These are phyloP conservation scores for Zygotorulaspora sp. DNA, from an alignment of 805 yeast genomes.

Conservation along the genomic window DNA sequence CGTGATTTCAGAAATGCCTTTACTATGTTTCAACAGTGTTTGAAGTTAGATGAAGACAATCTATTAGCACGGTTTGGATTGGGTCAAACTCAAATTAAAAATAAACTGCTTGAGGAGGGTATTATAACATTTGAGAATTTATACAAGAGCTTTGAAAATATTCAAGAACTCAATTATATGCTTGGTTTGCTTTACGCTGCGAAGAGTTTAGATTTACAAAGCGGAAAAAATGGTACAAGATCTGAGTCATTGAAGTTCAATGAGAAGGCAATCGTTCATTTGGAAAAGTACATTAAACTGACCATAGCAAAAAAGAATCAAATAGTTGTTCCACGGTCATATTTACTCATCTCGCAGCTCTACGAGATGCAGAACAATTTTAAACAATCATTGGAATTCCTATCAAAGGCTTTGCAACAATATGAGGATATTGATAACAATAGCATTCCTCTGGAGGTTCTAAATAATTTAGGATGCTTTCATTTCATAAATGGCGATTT, in stretches of 20 bases:
- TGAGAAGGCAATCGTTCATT: slow-evolving; percentile 53
- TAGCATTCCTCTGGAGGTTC: slow-evolving; percentile 50
- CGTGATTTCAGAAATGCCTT: slow-evolving; percentile 67
- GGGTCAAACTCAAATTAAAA: slow-evolving; percentile 76
- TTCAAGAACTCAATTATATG: slow-evolving; percentile 68
- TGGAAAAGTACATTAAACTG: slow-evolving; percentile 67
- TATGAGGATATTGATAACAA: slow-evolving; percentile 35
- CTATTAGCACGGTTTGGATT: slow-evolving; percentile 72
- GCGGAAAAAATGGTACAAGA: slow-evolving; percentile 18
- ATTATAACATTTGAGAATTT: slow-evolving; percentile 76
- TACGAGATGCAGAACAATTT: slow-evolving; percentile 60
- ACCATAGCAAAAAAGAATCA: slow-evolving; percentile 53
- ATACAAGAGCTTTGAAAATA: slow-evolving; percentile 58
- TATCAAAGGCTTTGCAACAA: slow-evolving; percentile 57
- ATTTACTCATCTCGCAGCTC: slow-evolving; percentile 61
- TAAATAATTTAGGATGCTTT: slow-evolving; percentile 83
- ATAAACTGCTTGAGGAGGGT: slow-evolving; percentile 77
- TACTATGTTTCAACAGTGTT: slow-evolving; percentile 65
- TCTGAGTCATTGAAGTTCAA: slow-evolving; percentile 21
- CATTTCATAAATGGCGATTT: slow-evolving; percentile 60
- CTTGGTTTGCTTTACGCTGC: slow-evolving; percentile 71
- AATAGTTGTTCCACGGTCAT: slow-evolving; percentile 58
- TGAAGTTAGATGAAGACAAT: slow-evolving; percentile 59
- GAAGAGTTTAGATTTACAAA: slow-evolving; percentile 33
- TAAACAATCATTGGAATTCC: slow-evolving; percentile 59